These are phyloP conservation scores for Hypomyces rosellus DNA, from an alignment of 2,329 filamentous ascomycete species.

Conservation along the genomic window DNA sequence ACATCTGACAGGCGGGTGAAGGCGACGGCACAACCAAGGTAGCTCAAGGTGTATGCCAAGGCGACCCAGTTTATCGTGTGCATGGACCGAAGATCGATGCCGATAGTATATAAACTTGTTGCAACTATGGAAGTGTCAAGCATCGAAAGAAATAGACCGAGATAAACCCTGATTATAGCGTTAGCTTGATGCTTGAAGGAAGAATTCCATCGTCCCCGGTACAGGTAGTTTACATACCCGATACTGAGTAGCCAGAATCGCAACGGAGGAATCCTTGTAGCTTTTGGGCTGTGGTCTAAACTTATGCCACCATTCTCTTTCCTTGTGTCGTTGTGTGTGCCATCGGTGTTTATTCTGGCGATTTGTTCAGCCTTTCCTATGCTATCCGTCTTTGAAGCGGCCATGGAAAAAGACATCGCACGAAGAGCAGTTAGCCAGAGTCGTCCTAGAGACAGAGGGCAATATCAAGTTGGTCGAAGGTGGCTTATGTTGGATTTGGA, in stretches of 20 bases:
- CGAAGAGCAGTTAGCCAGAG: no score
- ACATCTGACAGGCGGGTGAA: constrained; percentile 50
- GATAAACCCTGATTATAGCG: constrained; percentile 33
- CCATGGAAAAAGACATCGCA: no score
- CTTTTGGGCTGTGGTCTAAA: background rate
- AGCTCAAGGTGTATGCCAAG: constrained; percentile 49
- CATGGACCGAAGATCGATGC: constrained; percentile 41
- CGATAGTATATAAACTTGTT: constrained; percentile 51
- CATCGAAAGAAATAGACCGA: constrained; percentile 52
- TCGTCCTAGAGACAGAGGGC: no score
- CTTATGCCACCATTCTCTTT: background rate
- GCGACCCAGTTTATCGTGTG: constrained; percentile 47
- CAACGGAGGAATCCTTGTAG: constrained; percentile 19
- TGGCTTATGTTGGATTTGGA: no score
- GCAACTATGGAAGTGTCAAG: constrained; percentile 56
- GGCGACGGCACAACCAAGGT: constrained; percentile 50
- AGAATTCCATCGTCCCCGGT: background rate
- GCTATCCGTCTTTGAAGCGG: no score
- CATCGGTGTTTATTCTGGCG: no score
- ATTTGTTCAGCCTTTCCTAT: no score
- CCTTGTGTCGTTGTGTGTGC: background rate
- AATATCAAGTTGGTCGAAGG: no score
- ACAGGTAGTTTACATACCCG: constrained; percentile 24
- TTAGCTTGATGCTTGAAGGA: background rate
- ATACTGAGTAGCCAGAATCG: constrained; percentile 29